A percentile compares a stretch with the other conserved stretches of the same genome.
phyloP scores from a whole-genome alignment of 208 protist species.

The Leishmania guyanensis region DNA sequence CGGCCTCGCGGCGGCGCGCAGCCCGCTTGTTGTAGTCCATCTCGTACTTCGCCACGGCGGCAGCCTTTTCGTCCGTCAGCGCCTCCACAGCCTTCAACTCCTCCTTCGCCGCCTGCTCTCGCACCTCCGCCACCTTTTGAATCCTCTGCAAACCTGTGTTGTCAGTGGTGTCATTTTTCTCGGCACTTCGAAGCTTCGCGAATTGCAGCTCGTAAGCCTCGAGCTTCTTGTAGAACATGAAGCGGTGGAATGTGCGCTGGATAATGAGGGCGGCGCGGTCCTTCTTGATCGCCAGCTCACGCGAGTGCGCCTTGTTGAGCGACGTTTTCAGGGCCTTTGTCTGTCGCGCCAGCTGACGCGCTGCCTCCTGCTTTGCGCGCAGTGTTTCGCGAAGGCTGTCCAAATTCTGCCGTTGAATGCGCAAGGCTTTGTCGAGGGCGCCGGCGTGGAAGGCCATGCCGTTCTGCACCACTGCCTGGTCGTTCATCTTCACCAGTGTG shows the following conservation, averaged over 20 bases:
- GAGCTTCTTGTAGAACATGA: slow-evolving; percentile 45
- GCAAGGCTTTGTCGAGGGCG: slow-evolving; percentile 74
- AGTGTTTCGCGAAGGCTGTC: slow-evolving; percentile 79
- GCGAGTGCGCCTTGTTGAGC: slow-evolving; percentile 35
- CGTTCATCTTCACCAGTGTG: slow-evolving; percentile 89
- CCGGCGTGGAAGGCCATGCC: slow-evolving; percentile 70
- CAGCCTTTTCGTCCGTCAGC: slow-evolving; percentile 26
- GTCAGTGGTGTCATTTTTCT: slow-evolving; percentile 9
- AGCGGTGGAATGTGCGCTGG: slow-evolving; percentile 54
- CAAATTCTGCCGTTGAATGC: slow-evolving; percentile 85
- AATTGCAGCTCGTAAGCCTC: slow-evolving; percentile 47
- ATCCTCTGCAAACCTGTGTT: slow-evolving; percentile 35
- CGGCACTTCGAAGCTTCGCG: slow-evolving; percentile 29
- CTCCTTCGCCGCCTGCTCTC: slow-evolving; percentile 37
- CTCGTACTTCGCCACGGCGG: slow-evolving; percentile 32
- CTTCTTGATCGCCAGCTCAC: slow-evolving; percentile 13
- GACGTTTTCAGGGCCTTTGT: slow-evolving; percentile 40
- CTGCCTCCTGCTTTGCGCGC: slow-evolving; percentile 62
- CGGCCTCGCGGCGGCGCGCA: slow-evolving; percentile 32
- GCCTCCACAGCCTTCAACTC: slow-evolving; percentile 23
- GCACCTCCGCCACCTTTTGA: slow-evolving; percentile 25
- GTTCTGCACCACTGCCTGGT: slow-evolving; percentile 73
- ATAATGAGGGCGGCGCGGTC: slow-evolving; percentile 67
- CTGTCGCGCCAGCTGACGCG: slow-evolving; percentile 64
- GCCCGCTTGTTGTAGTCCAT: slow-evolving; percentile 15